phyloP scores from a whole-genome alignment of 1,284 basidiomycete genomes.

The Melampsora americana region DNA sequence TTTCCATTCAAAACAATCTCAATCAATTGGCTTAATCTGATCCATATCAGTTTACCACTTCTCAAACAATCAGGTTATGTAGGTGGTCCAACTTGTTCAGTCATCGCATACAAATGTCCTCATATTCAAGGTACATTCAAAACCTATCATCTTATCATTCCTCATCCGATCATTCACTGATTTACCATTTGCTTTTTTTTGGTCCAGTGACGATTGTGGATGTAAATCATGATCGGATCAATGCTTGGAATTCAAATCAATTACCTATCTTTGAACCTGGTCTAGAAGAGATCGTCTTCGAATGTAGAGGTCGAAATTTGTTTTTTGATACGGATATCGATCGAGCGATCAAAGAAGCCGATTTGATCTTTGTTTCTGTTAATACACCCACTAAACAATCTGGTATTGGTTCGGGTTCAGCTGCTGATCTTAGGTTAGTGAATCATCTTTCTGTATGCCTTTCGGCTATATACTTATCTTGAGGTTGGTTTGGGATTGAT shows the following conservation, averaged over 20 bases:
- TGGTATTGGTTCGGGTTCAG: slow-evolving; percentile 94
- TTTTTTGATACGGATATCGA: slow-evolving; percentile 97
- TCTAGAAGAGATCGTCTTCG: slow-evolving; percentile 84
- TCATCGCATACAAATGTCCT: slow-evolving; percentile 78
- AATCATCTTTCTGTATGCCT: no score
- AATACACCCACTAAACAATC: slow-evolving; percentile 99
- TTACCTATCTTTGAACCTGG: slow-evolving; percentile 93
- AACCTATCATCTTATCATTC: neutral
- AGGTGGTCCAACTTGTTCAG: slow-evolving; percentile 63
- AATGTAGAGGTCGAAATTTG: slow-evolving; percentile 85
- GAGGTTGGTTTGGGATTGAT: neutral
- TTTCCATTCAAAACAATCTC: slow-evolving; percentile 53
- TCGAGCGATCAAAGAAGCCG: slow-evolving; percentile 84
- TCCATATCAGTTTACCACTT: neutral
- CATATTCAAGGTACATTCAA: slow-evolving; percentile 60
- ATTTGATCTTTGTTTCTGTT: slow-evolving; percentile 66
- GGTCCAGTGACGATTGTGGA: slow-evolving; percentile 92
- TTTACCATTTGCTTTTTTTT: neutral
- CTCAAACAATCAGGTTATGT: slow-evolving; percentile 26
- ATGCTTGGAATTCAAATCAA: slow-evolving; percentile 78
- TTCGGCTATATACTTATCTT: neutral
- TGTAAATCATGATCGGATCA: slow-evolving; percentile 87
- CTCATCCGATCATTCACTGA: neutral
- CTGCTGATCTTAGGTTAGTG: slow-evolving; percentile 89
- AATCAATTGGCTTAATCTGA: neutral